A percentile compares a stretch with the other conserved stretches of the same genome.
Conservation (phyloP, 2,329 filamentous ascomycete species). For the Neonectria ditissima region DNA sequence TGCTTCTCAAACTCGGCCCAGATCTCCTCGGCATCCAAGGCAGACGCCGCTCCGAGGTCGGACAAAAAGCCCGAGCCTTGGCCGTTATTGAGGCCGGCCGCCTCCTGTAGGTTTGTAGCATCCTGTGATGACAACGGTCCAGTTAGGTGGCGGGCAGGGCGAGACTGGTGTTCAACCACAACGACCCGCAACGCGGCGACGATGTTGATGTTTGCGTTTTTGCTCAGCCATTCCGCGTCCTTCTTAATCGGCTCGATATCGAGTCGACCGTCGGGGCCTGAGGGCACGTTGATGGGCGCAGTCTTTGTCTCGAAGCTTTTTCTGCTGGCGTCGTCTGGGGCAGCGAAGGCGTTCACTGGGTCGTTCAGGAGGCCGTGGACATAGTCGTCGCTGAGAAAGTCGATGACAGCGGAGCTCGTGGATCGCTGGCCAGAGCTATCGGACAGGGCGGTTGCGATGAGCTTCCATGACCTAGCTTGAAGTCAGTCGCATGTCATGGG, state of each 20-base stretch:
- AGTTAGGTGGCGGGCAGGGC: conserved; percentile 78
- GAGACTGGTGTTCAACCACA: conserved; percentile 85
- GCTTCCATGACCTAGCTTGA: conserved; percentile 68
- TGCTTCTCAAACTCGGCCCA: conserved; percentile 71
- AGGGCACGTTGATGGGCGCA: conserved; percentile 85
- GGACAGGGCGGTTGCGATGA: conserved; percentile 66
- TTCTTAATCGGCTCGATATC: conserved; percentile 84
- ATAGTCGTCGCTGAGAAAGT: conserved; percentile 78
- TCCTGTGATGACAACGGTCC: conserved; percentile 82
- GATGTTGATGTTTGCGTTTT: conserved; percentile 81
- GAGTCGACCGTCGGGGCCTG: conserved; percentile 73
- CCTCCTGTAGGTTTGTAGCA: conserved; percentile 79
- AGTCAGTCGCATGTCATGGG: conserved; percentile 41
- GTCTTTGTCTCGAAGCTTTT: conserved; percentile 85
- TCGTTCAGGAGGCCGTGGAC: conserved; percentile 76
- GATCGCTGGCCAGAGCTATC: conserved; percentile 69
- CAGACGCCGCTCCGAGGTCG: conserved; percentile 60
- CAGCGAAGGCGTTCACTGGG: conserved; percentile 75
- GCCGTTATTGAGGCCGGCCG: conserved; percentile 73
- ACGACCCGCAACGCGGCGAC: conserved; percentile 83
- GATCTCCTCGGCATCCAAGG: conserved; percentile 65
- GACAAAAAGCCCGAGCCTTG: conserved; percentile 69
- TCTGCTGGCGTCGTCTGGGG: conserved; percentile 72
- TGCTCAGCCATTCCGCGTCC: conserved; percentile 88
- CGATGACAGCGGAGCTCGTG: conserved; percentile 66